Conservation (phyloP, 2,329 filamentous ascomycete genomes). For the Ambrosiella cleistominuta region DNA sequence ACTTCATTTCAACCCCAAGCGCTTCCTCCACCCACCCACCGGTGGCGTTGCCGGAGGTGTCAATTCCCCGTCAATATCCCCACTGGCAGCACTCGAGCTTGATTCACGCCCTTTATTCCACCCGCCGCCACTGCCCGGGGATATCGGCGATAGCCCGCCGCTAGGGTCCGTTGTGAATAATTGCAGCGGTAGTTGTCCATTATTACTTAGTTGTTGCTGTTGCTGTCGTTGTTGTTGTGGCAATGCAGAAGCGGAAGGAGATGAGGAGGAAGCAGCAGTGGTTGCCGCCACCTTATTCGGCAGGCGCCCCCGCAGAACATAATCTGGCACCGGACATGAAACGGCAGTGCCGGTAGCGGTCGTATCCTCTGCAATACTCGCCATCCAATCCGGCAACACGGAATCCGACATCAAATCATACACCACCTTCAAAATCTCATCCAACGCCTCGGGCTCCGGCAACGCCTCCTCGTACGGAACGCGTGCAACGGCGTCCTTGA, state of each 20-base stretch:
- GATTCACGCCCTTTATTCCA: not conserved
- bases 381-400: slow-evolving; percentile 34
- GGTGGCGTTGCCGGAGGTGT: slow-evolving; percentile 20
- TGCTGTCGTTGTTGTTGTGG: too few relatives aligned
- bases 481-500: slow-evolving; percentile 41
- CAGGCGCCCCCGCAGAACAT: not conserved
- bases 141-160: not conserved
- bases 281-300: not conserved
- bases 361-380: too few relatives aligned
- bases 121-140: not conserved
- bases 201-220: too few relatives aligned
- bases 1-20: not conserved
- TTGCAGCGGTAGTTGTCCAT: too few relatives aligned
- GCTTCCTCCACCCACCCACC: not conserved
- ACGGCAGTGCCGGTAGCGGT: not conserved
- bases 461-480: slow-evolving; percentile 29
- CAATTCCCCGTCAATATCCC: not conserved
- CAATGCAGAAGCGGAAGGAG: not conserved
- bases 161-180: too few relatives aligned
- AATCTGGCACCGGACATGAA: not conserved
- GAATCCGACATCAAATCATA: slow-evolving; percentile 97
- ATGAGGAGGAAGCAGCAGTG: not conserved
- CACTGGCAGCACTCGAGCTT: not conserved
- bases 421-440: slow-evolving; percentile 71
- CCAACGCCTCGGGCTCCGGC: slow-evolving; percentile 55